Conservation (phyloP, 2,329 filamentous ascomycete genomes). For the Orbilia oligospora region DNA sequence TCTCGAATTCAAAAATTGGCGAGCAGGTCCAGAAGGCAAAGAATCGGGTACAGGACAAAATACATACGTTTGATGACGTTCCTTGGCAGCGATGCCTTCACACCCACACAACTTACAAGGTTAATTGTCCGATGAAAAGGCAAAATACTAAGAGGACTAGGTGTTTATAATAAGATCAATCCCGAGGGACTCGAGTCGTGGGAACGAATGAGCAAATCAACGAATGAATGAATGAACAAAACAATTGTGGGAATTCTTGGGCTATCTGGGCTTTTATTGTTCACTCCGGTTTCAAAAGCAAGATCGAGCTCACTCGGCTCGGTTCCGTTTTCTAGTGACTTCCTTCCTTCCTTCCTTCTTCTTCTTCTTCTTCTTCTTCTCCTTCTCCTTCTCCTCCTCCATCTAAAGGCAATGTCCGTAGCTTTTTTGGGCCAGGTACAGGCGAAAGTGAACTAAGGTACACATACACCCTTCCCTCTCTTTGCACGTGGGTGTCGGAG, state of each 20-base stretch:
- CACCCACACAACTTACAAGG: conserved; percentile 23
- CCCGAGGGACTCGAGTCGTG: background rate
- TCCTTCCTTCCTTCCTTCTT: conserved; percentile 18
- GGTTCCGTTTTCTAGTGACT: conserved; percentile 42
- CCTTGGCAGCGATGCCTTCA: conserved; percentile 46
- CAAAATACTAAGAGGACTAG: background rate
- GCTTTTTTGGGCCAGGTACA: conserved; percentile 34
- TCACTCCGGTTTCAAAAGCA: conserved; percentile 43
- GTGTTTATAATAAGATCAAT: background rate
- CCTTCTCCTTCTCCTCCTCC: background rate
- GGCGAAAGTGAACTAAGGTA: conserved; percentile 1
- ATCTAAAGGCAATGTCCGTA: conserved; percentile 7
- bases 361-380: conserved; percentile 21
- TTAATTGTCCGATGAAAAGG: conserved; percentile 28
- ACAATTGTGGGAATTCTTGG: background rate
- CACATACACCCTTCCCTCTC: conserved; percentile 1
- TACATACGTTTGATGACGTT: conserved; percentile 50
- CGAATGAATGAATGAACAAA: background rate
- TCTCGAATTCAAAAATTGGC: conserved; percentile 10
- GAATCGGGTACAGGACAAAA: background rate
- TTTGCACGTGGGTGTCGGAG: conserved; percentile 23
- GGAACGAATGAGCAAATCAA: background rate
- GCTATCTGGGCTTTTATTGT: conserved; percentile 22
- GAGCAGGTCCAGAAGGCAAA: background rate
- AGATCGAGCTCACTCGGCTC: conserved; percentile 18